Conservation (phyloP, 345 rosid genomes). For the Acer saccharum region DNA sequence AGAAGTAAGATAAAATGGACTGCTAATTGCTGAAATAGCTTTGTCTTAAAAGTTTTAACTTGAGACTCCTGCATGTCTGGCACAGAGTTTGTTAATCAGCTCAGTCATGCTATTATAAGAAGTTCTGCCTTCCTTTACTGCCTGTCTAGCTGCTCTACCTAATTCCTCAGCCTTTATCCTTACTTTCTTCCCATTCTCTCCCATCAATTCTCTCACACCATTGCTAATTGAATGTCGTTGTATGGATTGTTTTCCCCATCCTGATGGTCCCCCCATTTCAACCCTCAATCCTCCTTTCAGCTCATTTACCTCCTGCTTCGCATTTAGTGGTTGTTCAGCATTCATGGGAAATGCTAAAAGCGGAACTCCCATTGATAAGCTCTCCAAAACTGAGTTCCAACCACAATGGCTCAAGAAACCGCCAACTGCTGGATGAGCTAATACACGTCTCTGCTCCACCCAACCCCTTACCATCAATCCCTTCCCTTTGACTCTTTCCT, state of each 20-base stretch:
- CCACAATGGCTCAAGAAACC: constrained; percentile 34
- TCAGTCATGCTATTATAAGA: constrained; percentile 9
- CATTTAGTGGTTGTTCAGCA: background rate
- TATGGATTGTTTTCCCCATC: constrained; percentile 2
- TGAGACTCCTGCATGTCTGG: background rate
- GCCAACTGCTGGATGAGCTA: constrained; percentile 19
- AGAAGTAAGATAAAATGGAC: background rate
- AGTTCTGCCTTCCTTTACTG: background rate
- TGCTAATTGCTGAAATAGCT: background rate
- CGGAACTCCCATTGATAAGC: constrained; percentile 1
- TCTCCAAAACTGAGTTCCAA: constrained; percentile 25
- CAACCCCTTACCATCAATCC: constrained; percentile 28
- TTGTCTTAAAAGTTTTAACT: background rate
- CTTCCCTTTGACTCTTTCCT: constrained; percentile 14
- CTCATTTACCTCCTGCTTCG: constrained; percentile 12
- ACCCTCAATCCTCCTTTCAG: background rate
- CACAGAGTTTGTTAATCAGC: background rate
- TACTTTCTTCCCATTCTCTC: background rate
- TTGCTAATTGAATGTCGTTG: background rate
- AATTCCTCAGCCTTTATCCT: background rate
- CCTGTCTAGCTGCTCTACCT: background rate
- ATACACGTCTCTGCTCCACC: constrained; percentile 28
- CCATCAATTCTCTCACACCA: constrained; percentile 3
- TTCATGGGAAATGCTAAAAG: constrained; percentile 4
- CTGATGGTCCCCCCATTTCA: background rate